Conservation (phyloP, 202 grass and related monocot species). For the Panicum virgatum region DNA sequence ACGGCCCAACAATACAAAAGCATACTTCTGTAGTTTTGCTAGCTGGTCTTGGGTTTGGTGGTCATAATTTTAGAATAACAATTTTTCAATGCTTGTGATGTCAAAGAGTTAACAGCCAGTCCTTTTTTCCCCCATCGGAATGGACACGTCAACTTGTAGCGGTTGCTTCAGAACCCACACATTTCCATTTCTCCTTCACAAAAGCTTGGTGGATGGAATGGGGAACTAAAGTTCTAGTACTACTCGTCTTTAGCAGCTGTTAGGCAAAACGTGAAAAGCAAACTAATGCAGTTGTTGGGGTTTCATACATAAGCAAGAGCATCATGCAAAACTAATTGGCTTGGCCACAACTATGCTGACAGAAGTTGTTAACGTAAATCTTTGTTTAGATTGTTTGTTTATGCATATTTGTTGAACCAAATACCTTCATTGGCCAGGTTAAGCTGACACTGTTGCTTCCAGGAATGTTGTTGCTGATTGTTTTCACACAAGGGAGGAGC, state of each 20-base stretch:
- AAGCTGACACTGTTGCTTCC: not conserved
- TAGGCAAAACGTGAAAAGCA: constrained; percentile 21
- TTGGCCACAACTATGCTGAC: not conserved
- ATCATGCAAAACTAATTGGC: constrained; percentile 16
- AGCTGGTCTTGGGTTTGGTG: not conserved
- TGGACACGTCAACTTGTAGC: not conserved
- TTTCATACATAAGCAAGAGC: constrained; percentile 6
- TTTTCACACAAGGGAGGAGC: not conserved
- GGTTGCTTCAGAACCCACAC: constrained; percentile 24
- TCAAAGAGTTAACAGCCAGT: constrained; percentile 7
- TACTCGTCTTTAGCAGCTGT: not conserved
- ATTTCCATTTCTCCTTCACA: not conserved
- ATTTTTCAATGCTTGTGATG: not conserved
- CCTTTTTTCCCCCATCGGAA: not conserved
- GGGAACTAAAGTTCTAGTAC: constrained; percentile 7
- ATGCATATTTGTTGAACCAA: not conserved
- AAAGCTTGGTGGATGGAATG: constrained; percentile 11
- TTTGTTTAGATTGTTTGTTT: constrained; percentile 4
- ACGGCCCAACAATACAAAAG: not conserved
- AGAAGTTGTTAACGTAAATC: not conserved
- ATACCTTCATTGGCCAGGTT: not conserved
- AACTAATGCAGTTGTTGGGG: constrained; percentile 29
- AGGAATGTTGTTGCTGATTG: not conserved
- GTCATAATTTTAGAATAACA: not conserved
- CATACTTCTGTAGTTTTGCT: not conserved